phyloP scores from a whole-genome alignment of 768 basidiomycete species.

The Mycena amicta region DNA sequence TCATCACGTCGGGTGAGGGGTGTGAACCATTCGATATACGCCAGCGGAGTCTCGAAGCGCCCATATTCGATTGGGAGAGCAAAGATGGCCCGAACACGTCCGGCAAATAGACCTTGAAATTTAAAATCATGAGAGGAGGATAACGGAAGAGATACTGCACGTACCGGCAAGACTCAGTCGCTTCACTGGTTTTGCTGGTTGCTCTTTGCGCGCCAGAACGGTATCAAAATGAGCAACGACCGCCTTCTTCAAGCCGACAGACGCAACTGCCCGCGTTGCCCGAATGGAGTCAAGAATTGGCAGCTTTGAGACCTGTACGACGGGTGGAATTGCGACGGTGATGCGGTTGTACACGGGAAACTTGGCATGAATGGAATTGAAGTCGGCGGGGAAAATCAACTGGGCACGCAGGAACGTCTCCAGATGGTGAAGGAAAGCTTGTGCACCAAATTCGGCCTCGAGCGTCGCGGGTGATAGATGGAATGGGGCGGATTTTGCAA shows the following conservation, averaged over 20 bases:
- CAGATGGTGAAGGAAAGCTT: background rate
- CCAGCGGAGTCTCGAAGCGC: too few relatives aligned
- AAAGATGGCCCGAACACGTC: background rate
- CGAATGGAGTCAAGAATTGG: background rate
- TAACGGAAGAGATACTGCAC: too few relatives aligned
- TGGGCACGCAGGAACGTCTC: background rate
- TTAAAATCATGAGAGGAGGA: too few relatives aligned
- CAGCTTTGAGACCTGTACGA: background rate
- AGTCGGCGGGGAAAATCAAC: background rate
- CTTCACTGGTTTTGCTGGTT: background rate
- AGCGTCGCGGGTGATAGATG: background rate
- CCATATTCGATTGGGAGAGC: background rate
- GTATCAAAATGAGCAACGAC: slow-evolving; percentile 8
- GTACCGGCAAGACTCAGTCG: too few relatives aligned
- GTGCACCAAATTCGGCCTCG: background rate
- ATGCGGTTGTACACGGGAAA: too few relatives aligned
- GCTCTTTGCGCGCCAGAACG: background rate
- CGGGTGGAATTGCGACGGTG: too few relatives aligned
- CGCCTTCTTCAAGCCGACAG: background rate
- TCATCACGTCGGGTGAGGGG: background rate
- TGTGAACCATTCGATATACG: too few relatives aligned
- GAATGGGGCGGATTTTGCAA: background rate
- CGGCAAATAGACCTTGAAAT: background rate
- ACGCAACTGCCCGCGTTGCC: background rate
- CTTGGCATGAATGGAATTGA: background rate